Percentiles rank a stretch among this genome's conserved stretches.
phyloP scores from a whole-genome alignment of 306 rosid genomes.

The Purshia tridentata region DNA sequence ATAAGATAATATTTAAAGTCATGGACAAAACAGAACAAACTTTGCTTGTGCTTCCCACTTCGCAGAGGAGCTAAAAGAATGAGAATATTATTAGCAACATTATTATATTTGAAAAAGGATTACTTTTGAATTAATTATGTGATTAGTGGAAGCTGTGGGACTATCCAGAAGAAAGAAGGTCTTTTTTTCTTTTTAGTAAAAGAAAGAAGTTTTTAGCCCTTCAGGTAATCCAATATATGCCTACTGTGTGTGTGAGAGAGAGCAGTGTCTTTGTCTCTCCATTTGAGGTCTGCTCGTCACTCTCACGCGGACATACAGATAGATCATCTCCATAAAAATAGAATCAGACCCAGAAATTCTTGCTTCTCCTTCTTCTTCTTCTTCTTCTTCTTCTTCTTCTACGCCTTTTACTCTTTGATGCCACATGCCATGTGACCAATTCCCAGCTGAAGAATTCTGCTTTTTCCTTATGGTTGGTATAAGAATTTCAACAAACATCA shows the following conservation, averaged over 20 bases:
- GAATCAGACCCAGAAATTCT: conserved; percentile 14
- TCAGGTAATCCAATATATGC: conserved; percentile 11
- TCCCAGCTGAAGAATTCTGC: conserved; percentile 6
- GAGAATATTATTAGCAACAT: neutral
- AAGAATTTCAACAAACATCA: conserved; percentile 13
- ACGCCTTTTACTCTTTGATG: neutral
- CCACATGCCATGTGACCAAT: neutral
- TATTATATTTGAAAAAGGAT: neutral
- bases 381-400: conserved; percentile 1
- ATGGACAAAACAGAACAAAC: neutral
- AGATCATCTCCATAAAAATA: conserved; percentile 29
- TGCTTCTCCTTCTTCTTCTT: neutral
- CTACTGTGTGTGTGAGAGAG: conserved; percentile 10
- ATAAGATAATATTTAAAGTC: neutral
- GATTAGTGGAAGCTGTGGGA: conserved; percentile 25
- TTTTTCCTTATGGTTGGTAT: neutral
- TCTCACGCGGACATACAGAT: conserved; percentile 43
- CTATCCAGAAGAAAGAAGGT: neutral
- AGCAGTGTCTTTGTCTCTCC: conserved; percentile 30
- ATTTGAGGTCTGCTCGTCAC: conserved; percentile 53
- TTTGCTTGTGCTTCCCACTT: neutral
- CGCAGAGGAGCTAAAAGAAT: conserved; percentile 13
- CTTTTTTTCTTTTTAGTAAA: neutral
- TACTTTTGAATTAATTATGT: neutral
- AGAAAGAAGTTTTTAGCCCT: neutral